Evolutionary conservation across 1,284 basidiomycete species (phyloP).

Genomic region (Serendipita sp.): DNA sequence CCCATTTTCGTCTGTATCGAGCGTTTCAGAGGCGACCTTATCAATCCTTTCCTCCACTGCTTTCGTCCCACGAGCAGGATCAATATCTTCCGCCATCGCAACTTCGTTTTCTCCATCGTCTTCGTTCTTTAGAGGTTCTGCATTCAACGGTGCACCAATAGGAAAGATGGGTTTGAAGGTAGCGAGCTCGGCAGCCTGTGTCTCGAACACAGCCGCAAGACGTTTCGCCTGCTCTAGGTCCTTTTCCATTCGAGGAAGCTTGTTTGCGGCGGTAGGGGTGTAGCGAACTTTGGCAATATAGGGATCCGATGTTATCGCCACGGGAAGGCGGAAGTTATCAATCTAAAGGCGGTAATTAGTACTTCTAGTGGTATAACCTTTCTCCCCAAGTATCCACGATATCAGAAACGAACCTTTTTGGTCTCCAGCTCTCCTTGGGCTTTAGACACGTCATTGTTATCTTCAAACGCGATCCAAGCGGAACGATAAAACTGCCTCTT

Average conservation of each 20-base stretch:
- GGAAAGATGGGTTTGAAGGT: slow-evolving; percentile 13
- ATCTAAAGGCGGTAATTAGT: slow-evolving; percentile 40
- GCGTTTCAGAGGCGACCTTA: slow-evolving; percentile 38
- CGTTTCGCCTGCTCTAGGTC: slow-evolving; percentile 63
- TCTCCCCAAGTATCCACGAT: neutral
- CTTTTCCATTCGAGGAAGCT: slow-evolving; percentile 60
- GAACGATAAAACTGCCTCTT: slow-evolving; percentile 84
- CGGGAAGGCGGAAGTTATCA: slow-evolving; percentile 83
- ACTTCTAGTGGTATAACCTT: neutral
- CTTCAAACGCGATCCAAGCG: slow-evolving; percentile 76
- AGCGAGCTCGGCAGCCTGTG: slow-evolving; percentile 41
- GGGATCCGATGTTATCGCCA: slow-evolving; percentile 66
- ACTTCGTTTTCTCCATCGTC: neutral
- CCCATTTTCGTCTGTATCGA: slow-evolving; percentile 42
- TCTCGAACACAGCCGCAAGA: slow-evolving; percentile 61
- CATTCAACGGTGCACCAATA: neutral
- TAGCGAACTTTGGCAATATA: slow-evolving; percentile 65
- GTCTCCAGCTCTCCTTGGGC: slow-evolving; percentile 64
- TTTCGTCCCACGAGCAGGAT: slow-evolving; percentile 30
- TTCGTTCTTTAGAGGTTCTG: neutral
- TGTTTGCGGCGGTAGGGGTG: slow-evolving; percentile 70
- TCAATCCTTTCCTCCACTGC: slow-evolving; percentile 63
- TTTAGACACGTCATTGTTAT: slow-evolving; percentile 65
- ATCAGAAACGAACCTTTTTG: slow-evolving; percentile 52
- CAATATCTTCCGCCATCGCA: neutral